A percentile compares a stretch with the other conserved stretches of the same genome.
These are phyloP conservation scores for Sarocladium kiliense DNA, from an alignment of 2,329 filamentous ascomycete genomes.

Conservation along the genomic window DNA sequence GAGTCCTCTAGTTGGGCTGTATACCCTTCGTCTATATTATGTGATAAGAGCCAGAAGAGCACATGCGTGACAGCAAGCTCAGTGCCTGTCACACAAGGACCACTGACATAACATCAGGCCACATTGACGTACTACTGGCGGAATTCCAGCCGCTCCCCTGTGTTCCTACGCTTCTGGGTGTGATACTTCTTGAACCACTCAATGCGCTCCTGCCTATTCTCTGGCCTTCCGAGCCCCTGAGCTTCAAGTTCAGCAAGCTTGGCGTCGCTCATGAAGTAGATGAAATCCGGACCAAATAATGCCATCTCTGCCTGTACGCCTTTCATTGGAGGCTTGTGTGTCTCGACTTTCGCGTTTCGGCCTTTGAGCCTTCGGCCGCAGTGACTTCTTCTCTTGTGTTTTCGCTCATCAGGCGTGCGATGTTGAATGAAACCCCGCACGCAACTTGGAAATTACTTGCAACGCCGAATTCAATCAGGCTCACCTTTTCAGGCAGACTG, in stretches of 20 bases:
- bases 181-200: slow-evolving; percentile 1
- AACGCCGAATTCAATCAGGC: neutral
- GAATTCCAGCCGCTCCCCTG: neutral
- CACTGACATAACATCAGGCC: no score
- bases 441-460: neutral
- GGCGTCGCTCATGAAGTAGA: neutral
- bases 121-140: neutral
- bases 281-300: neutral
- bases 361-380: neutral
- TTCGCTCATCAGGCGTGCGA: neutral
- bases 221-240: neutral
- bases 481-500: no score
- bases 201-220: neutral
- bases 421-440: neutral
- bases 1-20: no score
- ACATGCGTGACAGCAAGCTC: no score
- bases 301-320: neutral
- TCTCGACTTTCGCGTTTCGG: neutral
- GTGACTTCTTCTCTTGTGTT: neutral
- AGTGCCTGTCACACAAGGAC: no score
- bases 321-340: neutral
- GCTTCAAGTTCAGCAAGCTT: neutral
- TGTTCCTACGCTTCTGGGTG: neutral
- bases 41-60: no score
- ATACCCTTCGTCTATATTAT: no score